Percentiles rank a stretch among this genome's conserved stretches.
phyloP scores from a whole-genome alignment of 345 rosid species.

The Gossypium longicalyx region DNA sequence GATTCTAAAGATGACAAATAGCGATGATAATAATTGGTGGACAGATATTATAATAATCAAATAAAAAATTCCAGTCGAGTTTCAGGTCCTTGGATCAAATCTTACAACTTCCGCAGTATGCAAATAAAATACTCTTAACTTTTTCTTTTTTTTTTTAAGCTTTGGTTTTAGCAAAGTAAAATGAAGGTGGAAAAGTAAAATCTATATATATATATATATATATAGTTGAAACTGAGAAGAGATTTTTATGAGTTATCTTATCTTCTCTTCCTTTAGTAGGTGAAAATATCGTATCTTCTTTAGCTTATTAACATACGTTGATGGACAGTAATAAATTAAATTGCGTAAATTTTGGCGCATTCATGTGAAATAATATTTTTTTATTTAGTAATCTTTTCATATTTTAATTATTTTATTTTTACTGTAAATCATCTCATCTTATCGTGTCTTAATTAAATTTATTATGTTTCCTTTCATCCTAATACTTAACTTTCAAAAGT shows the following conservation, averaged over 20 bases:
- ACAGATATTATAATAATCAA: not conserved
- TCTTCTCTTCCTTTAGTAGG: not conserved
- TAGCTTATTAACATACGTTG: too few species aligned
- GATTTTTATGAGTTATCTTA: not conserved
- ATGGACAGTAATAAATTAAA: too few species aligned
- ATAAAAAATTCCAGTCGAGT: slow-evolving; percentile 6
- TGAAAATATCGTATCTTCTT: slow-evolving; percentile 10
- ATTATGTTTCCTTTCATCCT: too few species aligned
- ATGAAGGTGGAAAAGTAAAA: not conserved
- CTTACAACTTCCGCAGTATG: slow-evolving; percentile 18
- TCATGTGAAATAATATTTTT: too few species aligned
- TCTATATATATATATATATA: too few species aligned
- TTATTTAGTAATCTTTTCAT: too few species aligned
- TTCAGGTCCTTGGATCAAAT: slow-evolving; percentile 18
- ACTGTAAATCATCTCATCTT: too few species aligned
- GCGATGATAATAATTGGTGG: slow-evolving; percentile 14
- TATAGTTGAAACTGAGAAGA: not conserved
- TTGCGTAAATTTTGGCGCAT: too few species aligned
- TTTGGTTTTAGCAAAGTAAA: not conserved
- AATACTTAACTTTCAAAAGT: too few species aligned
- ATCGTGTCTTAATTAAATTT: too few species aligned
- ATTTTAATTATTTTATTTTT: too few species aligned
- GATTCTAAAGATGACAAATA: not conserved
- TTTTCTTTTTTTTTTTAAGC: not conserved
- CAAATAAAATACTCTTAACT: not conserved